phyloP scores from a whole-genome alignment of 2,329 filamentous ascomycete species.

The Calonectria pseudoreteaudii region DNA sequence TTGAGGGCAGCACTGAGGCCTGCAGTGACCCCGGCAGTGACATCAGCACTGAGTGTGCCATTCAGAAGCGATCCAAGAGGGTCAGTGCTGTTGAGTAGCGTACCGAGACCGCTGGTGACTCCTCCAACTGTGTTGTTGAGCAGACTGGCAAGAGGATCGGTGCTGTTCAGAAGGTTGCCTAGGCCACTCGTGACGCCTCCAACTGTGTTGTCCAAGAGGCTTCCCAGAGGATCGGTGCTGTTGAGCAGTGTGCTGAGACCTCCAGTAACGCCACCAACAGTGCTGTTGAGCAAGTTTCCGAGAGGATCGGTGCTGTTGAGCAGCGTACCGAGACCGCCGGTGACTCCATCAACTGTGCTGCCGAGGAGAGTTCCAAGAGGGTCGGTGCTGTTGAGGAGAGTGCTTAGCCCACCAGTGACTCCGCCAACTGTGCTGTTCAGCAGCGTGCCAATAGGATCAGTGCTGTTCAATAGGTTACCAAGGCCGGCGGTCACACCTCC shows the following conservation, averaged over 20 bases:
- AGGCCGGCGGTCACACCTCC: neutral
- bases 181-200: neutral
- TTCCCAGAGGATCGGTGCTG: neutral
- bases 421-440: neutral
- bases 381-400: neutral
- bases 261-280: neutral
- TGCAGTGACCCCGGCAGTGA: no score
- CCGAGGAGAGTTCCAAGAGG: neutral
- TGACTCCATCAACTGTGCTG: neutral
- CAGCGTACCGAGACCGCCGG: neutral
- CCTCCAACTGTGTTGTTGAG: neutral
- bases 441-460: neutral
- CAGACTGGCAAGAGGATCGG: neutral
- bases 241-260: neutral
- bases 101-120: neutral
- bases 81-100: neutral
- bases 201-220: neutral
- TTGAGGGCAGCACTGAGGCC: no score
- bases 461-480: neutral
- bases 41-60: no score
- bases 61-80: no score
- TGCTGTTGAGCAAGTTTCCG: neutral
- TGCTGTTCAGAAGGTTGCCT: neutral
- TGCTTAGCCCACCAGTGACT: neutral
- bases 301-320: neutral